These are phyloP conservation scores for Termitomyces sp. DNA, from an alignment of 768 basidiomycete genomes.

Conservation along the genomic window DNA sequence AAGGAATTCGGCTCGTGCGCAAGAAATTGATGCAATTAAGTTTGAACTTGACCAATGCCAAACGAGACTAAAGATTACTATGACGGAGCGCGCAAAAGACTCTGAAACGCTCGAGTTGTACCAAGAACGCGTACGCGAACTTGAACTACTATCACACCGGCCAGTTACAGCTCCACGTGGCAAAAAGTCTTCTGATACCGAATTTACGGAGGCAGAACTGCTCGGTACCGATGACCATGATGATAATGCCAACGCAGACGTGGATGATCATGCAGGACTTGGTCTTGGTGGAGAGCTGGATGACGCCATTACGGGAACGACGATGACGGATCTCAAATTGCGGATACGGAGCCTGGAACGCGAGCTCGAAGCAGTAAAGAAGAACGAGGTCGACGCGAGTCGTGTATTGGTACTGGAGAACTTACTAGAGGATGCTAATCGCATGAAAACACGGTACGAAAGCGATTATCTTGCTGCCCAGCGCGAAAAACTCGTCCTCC, in stretches of 20 bases:
- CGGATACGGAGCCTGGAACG: conserved; percentile 77
- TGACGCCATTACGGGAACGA: conserved; percentile 75
- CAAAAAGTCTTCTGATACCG: conserved; percentile 8
- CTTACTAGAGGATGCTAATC: conserved; percentile 83
- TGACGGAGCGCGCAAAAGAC: conserved; percentile 70
- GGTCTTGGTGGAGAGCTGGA: conserved; percentile 85
- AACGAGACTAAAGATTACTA: conserved; percentile 60
- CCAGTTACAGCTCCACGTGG: conserved; percentile 26
- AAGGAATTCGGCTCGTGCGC: conserved; percentile 56
- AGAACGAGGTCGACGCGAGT: conserved; percentile 73
- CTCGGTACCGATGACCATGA: conserved; percentile 16
- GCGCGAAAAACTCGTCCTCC: conserved; percentile 73
- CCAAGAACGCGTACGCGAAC: conserved; percentile 85
- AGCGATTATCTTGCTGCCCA: conserved; percentile 81
- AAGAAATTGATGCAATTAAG: conserved; percentile 66
- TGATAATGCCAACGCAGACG: conserved; percentile 14
- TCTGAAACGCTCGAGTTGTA: conserved; percentile 83
- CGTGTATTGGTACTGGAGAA: conserved; percentile 85
- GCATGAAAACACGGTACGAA: conserved; percentile 88
- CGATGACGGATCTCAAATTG: conserved; percentile 89
- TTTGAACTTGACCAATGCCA: conserved; percentile 75
- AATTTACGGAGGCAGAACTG: conserved; percentile 25
- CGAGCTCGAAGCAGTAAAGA: conserved; percentile 70
- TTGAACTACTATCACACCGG: conserved; percentile 65
- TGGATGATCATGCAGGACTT: conserved; percentile 37